These are phyloP conservation scores for Moringa oleifera DNA, from an alignment of 345 rosid species.

Conservation along the genomic window DNA sequence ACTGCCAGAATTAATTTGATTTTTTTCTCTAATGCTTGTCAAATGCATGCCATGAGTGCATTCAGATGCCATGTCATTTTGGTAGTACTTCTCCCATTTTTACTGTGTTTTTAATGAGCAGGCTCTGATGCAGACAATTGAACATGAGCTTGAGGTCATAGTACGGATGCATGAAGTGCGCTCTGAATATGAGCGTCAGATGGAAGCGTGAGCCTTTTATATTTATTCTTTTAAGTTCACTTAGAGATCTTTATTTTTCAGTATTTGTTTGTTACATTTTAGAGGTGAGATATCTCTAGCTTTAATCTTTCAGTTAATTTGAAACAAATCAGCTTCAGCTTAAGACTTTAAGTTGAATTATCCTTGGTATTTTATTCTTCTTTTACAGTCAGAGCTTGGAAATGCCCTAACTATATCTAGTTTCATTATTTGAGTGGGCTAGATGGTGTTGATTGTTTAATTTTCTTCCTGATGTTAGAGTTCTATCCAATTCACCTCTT, in stretches of 20 bases:
- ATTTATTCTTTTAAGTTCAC: not conserved
- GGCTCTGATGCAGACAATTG: constrained; percentile 87
- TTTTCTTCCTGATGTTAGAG: too few relatives aligned
- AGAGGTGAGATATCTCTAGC: too few relatives aligned
- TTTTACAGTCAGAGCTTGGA: too few relatives aligned
- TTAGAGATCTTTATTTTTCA: not conserved
- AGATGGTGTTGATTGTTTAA: too few relatives aligned
- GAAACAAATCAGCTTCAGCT: too few relatives aligned
- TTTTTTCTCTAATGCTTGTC: not conserved
- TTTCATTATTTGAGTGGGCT: too few relatives aligned
- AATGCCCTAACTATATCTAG: too few relatives aligned
- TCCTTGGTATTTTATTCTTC: too few relatives aligned
- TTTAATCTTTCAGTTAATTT: too few relatives aligned
- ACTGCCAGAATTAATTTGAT: not conserved
- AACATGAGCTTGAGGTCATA: constrained; percentile 94
- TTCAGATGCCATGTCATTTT: not conserved
- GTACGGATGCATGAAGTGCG: constrained; percentile 94
- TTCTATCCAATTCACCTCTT: too few relatives aligned
- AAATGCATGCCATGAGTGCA: not conserved
- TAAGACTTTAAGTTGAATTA: too few relatives aligned
- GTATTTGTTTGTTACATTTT: too few relatives aligned
- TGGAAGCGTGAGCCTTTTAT: constrained; percentile 73
- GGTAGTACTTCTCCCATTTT: constrained; percentile 12
- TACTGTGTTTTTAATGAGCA: constrained; percentile 21
- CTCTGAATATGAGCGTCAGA: constrained; percentile 78